A percentile compares a stretch with the other conserved stretches of the same genome.
Conservation (phyloP, 139 green algal genomes). For the Coelastrella sp. region DNA sequence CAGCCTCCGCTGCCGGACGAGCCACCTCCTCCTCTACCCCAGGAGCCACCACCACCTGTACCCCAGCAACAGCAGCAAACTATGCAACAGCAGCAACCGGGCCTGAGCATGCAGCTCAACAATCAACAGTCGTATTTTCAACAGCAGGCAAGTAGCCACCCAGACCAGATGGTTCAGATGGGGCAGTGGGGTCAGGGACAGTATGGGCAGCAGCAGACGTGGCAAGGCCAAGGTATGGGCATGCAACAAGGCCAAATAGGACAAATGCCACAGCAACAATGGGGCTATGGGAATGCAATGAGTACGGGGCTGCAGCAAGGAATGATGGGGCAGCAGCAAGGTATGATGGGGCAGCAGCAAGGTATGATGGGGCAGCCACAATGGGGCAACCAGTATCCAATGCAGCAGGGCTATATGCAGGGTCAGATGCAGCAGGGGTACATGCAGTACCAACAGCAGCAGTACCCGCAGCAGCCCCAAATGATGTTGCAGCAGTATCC, state of each 20-base stretch:
- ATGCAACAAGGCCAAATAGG: not conserved
- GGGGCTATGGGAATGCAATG: not conserved
- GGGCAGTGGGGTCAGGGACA: not conserved
- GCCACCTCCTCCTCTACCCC: not conserved
- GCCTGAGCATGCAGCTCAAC: not conserved
- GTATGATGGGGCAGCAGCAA: not conserved
- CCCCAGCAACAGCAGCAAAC: not conserved
- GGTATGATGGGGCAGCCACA: not conserved
- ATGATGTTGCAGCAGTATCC: not conserved
- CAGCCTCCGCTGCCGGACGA: not conserved
- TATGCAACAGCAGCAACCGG: conserved; percentile 2
- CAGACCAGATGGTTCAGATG: too few species aligned
- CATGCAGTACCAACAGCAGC: not conserved
- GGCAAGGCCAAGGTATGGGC: not conserved
- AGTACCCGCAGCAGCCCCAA: conserved; percentile 12
- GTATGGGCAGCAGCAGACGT: conserved; percentile 3
- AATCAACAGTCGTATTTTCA: not conserved
- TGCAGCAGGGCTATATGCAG: conserved; percentile 14
- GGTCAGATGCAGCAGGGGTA: not conserved
- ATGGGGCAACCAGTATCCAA: not conserved
- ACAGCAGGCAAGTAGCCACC: too few species aligned
- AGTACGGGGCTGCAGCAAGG: too few species aligned
- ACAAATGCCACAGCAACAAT: not conserved
- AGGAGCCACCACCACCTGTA: not conserved
- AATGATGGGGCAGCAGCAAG: not conserved